Evolutionary conservation across 2,329 filamentous ascomycete genomes (phyloP).

Genomic region (Pseudonectria foliicola): DNA sequence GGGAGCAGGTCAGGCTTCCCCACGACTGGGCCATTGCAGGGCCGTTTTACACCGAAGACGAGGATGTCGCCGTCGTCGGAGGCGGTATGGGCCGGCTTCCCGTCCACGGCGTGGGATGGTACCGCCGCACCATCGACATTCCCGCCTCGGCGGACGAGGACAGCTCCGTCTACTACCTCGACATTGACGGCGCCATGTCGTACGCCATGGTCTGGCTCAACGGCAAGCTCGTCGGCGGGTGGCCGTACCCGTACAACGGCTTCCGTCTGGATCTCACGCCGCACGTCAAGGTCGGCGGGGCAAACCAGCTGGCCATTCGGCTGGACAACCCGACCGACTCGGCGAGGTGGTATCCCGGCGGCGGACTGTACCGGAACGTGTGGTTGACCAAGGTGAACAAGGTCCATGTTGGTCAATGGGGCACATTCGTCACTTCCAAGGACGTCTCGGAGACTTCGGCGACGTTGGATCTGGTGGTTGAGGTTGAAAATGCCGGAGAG

Average conservation of each 20-base stretch:
- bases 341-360: conserved; percentile 49
- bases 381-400: conserved; percentile 44
- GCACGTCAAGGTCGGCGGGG: conserved; percentile 26
- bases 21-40: conserved; percentile 45
- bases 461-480: conserved; percentile 34
- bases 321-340: conserved; percentile 41
- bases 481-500: conserved; percentile 37
- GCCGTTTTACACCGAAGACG: conserved; percentile 32
- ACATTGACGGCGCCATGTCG: conserved; percentile 45
- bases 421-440: conserved; percentile 41
- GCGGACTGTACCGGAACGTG: conserved; percentile 46
- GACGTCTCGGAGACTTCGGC: conserved; percentile 38
- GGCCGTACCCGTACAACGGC: conserved; percentile 45
- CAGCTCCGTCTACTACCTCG: conserved; percentile 34
- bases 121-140: conserved; percentile 34
- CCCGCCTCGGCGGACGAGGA: conserved; percentile 21
- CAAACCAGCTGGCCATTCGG: conserved; percentile 42
- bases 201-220: conserved; percentile 47
- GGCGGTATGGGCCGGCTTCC: conserved; percentile 39
- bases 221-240: conserved; percentile 41
- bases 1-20: conserved; percentile 35
- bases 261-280: conserved; percentile 44
- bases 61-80: conserved; percentile 24
- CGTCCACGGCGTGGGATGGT: conserved; percentile 47
- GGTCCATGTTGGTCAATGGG: conserved; percentile 41